These are phyloP conservation scores for Phaeomoniella chlamydospora DNA, from an alignment of 2,329 filamentous ascomycete species.

Conservation along the genomic window DNA sequence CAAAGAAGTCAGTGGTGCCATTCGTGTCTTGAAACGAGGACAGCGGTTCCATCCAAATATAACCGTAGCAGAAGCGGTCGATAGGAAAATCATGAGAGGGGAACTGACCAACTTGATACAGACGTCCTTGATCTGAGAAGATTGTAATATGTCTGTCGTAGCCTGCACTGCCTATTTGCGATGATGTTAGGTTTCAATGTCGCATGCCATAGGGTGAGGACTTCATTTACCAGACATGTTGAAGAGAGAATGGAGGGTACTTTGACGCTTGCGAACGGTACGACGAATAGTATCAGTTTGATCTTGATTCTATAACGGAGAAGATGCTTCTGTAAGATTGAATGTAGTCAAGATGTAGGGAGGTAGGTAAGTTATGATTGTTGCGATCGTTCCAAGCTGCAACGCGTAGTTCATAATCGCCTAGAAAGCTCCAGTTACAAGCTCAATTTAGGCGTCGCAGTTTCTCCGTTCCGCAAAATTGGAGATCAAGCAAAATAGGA, in stretches of 20 bases:
- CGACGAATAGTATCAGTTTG: too few species aligned
- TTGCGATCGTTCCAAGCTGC: too few species aligned
- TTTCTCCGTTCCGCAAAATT: neutral
- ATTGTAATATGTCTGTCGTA: conserved; percentile 99
- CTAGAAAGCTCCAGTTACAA: neutral
- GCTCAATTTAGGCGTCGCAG: neutral
- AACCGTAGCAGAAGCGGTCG: neutral
- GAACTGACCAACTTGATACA: conserved; percentile 96
- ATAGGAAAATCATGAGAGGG: conserved; percentile 5
- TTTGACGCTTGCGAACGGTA: too few species aligned
- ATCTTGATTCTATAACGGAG: neutral
- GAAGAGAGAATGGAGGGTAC: too few species aligned
- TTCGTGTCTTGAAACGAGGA: conserved; percentile 1
- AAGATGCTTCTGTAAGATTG: conserved; percentile 4
- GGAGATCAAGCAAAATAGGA: neutral
- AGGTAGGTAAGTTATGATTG: neutral
- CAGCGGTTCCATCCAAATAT: neutral
- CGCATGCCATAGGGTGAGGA: conserved; percentile 4
- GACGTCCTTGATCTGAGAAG: conserved; percentile 94
- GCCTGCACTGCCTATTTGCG: conserved; percentile 56
- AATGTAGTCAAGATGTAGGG: neutral
- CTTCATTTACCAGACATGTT: conserved; percentile 24
- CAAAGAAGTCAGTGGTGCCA: conserved; percentile 9
- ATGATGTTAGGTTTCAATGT: conserved; percentile 14
- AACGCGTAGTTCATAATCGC: neutral